These are phyloP conservation scores for Cadophora malorum DNA, from an alignment of 2,329 filamentous ascomycete genomes.

Conservation along the genomic window DNA sequence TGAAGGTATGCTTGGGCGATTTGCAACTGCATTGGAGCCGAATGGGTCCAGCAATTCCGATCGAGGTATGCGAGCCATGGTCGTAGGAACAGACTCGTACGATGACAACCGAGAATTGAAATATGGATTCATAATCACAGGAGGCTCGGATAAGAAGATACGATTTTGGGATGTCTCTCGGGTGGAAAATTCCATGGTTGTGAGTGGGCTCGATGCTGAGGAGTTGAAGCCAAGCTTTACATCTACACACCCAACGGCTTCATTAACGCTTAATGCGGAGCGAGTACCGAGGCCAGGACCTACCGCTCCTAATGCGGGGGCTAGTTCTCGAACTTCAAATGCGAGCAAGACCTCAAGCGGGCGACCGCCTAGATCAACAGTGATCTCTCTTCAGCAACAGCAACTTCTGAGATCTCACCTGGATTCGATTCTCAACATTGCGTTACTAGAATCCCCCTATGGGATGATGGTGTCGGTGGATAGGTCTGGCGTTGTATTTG, in stretches of 20 bases:
- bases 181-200: slow-evolving; percentile 78
- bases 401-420: slow-evolving; percentile 84
- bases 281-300: slow-evolving; percentile 40
- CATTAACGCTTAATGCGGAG: slow-evolving; percentile 72
- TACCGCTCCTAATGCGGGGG: slow-evolving; percentile 44
- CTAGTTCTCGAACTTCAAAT: slow-evolving; percentile 41
- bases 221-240: slow-evolving; percentile 78
- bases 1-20: slow-evolving; percentile 85
- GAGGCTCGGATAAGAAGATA: slow-evolving; percentile 87
- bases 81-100: slow-evolving; percentile 72
- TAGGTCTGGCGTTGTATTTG: slow-evolving; percentile 85
- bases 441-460: slow-evolving; percentile 87
- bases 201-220: slow-evolving; percentile 77
- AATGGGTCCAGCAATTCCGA: slow-evolving; percentile 61
- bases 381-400: slow-evolving; percentile 88
- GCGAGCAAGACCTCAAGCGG: slow-evolving; percentile 42
- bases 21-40: slow-evolving; percentile 76
- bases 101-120: slow-evolving; percentile 76
- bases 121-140: slow-evolving; percentile 84
- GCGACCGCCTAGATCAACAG: slow-evolving; percentile 73
- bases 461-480: slow-evolving; percentile 93
- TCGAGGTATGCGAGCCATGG: slow-evolving; percentile 76
- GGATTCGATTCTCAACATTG: slow-evolving; percentile 86
- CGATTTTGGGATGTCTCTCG: slow-evolving; percentile 91
- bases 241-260: slow-evolving; percentile 65